Base-by-base conservation (phyloP, 805 yeast species). In the Candida glaebosa region DNA sequence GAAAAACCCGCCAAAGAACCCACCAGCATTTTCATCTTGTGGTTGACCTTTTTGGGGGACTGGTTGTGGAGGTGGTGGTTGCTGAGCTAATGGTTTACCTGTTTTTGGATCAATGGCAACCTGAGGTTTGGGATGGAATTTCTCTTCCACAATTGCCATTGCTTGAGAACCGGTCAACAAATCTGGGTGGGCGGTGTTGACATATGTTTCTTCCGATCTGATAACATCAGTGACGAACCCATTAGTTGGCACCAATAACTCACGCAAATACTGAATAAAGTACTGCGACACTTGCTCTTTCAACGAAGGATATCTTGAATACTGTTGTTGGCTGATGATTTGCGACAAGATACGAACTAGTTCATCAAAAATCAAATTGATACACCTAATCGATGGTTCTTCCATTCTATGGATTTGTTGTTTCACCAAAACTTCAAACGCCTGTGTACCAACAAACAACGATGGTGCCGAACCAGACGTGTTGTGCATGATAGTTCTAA, bases 111-210 rank as follows among this genome's bases (percentile, higher is more conserved):
- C 96, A 40, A 87, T 84, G 38, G 81, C 83, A 28, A 81, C 79
- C 47, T 87, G 88, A 48, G 82, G 84, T 49, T 73, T 68, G 17
- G 87, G 87, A 54, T 81, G 93, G 65, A 88, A 68, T 61, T 81
- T 87, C 52, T 93, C 97, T 60, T 87, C 82, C 25, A 93, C 96
- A 62, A 88, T 82, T 3, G 86, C 81, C 93, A 91, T 84, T 4
- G 98, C 98, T 57, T 85, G 90, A 25, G 95, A 84, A 36, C 99
- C 99, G 61, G 87, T 90, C 53, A 93, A 75, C 57, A 93, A 79
- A 61, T 93, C 98, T 3, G 98, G 97, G 60, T 93, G 99, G 2
- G 96, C 98, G 3, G 99, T 93, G 66, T 93, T 93, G 53, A 93
- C 89, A 64, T 93, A 93, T 3, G 96, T 84, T 57, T 90, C 91